Percentiles rank a stretch among this genome's conserved stretches.
Conservation (phyloP, 176 grass and related monocot genomes). For the Carex pumila region DNA sequence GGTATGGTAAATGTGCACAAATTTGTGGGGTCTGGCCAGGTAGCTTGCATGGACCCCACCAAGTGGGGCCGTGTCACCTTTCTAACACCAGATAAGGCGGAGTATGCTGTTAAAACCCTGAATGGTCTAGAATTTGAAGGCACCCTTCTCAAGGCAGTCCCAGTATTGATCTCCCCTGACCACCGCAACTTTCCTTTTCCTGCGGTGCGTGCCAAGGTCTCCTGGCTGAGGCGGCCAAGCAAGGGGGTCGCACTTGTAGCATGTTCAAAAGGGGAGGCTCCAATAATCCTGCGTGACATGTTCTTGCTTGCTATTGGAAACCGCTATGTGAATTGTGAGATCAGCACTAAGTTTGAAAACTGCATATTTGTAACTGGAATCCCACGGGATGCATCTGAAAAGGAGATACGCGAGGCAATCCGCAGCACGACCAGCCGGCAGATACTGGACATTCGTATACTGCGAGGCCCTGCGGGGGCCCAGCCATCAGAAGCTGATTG, state of each 20-base stretch:
- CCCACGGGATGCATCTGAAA: constrained; percentile 49
- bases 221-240: constrained; percentile 60
- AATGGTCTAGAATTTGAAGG: constrained; percentile 69
- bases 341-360: constrained; percentile 53
- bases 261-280: constrained; percentile 63
- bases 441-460: constrained; percentile 54
- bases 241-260: constrained; percentile 51
- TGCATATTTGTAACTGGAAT: constrained; percentile 66
- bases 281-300: constrained; percentile 49
- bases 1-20: constrained; percentile 51
- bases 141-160: constrained; percentile 50
- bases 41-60: constrained; percentile 31
- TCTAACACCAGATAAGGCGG: constrained; percentile 59
- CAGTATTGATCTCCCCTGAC: constrained; percentile 25
- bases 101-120: constrained; percentile 54
- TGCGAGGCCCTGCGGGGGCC: constrained; percentile 27
- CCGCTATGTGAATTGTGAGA: constrained; percentile 58
- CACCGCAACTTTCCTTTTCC: constrained; percentile 49
- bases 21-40: constrained; percentile 21
- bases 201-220: constrained; percentile 71
- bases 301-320: constrained; percentile 48
- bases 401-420: constrained; percentile 65
- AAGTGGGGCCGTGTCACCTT: constrained; percentile 88
- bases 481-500: constrained; percentile 29
- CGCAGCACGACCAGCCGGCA: constrained; percentile 32